phyloP scores from a whole-genome alignment of 768 basidiomycete species.

The Boletus patriciae region DNA sequence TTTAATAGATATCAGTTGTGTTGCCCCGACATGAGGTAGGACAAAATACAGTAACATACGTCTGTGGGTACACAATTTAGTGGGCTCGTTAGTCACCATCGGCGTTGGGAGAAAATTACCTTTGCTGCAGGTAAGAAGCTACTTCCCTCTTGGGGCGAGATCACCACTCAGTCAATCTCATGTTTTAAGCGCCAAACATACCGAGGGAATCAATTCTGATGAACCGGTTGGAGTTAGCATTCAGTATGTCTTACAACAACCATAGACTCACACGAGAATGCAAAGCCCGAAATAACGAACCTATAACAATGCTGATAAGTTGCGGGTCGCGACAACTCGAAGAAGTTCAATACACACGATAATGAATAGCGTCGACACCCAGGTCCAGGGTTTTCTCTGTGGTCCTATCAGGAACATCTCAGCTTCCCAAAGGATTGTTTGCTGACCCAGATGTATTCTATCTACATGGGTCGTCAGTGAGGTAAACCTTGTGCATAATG shows the following conservation, averaged over 20 bases:
- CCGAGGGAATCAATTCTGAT: background rate
- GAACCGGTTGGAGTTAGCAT: background rate
- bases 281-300: slow-evolving; percentile 11
- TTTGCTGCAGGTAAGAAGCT: slow-evolving; percentile 1
- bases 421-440: background rate
- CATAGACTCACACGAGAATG: background rate
- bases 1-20: background rate
- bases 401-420: background rate
- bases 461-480: background rate
- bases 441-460: background rate
- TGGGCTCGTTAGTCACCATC: background rate
- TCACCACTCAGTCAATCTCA: background rate
- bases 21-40: background rate
- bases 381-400: background rate
- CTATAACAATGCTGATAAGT: background rate
- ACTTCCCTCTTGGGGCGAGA: background rate
- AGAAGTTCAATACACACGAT: background rate
- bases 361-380: background rate
- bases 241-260: background rate
- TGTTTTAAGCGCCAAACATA: background rate
- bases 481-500: too few relatives aligned
- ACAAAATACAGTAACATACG: slow-evolving; percentile 6
- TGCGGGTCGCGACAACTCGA: background rate
- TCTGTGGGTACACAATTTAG: background rate
- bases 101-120: background rate